phyloP scores from a whole-genome alignment of 78 protist genomes.

The Protostelium mycophagum region DNA sequence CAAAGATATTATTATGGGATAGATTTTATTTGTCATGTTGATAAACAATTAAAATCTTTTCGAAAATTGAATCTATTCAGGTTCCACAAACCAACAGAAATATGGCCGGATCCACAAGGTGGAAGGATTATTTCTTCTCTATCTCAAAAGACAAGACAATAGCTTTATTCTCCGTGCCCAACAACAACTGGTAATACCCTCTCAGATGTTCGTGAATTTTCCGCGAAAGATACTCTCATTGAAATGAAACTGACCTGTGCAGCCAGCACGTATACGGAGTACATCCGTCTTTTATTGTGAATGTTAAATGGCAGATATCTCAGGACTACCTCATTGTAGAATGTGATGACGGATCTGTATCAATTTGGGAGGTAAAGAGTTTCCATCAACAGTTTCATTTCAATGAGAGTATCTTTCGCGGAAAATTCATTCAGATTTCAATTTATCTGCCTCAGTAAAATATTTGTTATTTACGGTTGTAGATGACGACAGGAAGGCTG shows the following conservation, averaged over 20 bases:
- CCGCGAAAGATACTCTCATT: too few relatives aligned
- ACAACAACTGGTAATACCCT: background rate
- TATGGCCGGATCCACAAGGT: background rate
- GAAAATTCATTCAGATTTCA: background rate
- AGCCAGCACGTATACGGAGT: conserved; percentile 64
- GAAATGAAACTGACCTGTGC: too few relatives aligned
- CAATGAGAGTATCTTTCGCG: too few relatives aligned
- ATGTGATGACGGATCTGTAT: conserved; percentile 42
- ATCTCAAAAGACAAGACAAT: background rate
- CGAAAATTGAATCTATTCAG: background rate
- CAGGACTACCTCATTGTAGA: conserved; percentile 58
- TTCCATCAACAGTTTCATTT: background rate
- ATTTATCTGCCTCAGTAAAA: too few relatives aligned
- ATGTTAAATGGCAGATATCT: conserved; percentile 43
- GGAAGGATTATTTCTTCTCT: background rate
- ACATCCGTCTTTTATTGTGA: conserved; percentile 24
- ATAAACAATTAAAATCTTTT: too few relatives aligned
- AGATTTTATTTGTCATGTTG: too few relatives aligned
- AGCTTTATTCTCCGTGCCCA: background rate
- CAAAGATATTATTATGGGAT: background rate
- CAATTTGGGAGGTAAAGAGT: conserved; percentile 46
- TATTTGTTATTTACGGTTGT: too few relatives aligned
- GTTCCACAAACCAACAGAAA: background rate
- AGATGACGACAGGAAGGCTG: background rate
- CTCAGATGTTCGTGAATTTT: background rate